These are phyloP conservation scores for Penicillium rolfsii DNA, from an alignment of 2,329 filamentous ascomycete genomes.

Conservation along the genomic window DNA sequence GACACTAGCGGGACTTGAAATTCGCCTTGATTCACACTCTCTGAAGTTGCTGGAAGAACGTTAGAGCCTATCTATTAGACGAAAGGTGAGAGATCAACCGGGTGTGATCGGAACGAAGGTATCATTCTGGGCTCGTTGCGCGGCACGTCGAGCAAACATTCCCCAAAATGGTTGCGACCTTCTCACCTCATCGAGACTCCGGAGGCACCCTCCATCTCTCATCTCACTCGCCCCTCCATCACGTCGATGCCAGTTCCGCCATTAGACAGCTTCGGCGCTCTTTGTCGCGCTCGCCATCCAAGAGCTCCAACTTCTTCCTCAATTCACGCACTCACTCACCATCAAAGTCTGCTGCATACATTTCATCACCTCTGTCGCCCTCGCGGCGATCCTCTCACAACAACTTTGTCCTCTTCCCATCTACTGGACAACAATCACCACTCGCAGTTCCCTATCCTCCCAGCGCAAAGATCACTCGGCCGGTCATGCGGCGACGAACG, in stretches of 20 bases:
- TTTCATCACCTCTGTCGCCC: conserved; percentile 62
- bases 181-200: conserved; percentile 54
- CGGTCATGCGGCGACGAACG: conserved; percentile 58
- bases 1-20: not conserved
- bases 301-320: conserved; percentile 70
- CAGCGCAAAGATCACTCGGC: conserved; percentile 62
- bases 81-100: conserved; percentile 9
- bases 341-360: conserved; percentile 52
- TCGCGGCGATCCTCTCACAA: conserved; percentile 57
- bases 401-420: conserved; percentile 56
- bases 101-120: conserved; percentile 11
- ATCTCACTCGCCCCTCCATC: conserved; percentile 80
- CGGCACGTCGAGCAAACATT: conserved; percentile 25
- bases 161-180: conserved; percentile 50
- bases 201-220: conserved; percentile 83
- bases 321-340: conserved; percentile 53
- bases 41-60: not conserved
- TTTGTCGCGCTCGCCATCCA: conserved; percentile 90
- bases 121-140: conserved; percentile 25
- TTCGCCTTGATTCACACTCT: not conserved
- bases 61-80: not conserved
- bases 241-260: conserved; percentile 79
- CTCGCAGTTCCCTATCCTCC: conserved; percentile 68
- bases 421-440: conserved; percentile 54
- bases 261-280: conserved; percentile 84